Conservation (phyloP, 441 rosid genomes). For the Codiaeum variegatum region DNA sequence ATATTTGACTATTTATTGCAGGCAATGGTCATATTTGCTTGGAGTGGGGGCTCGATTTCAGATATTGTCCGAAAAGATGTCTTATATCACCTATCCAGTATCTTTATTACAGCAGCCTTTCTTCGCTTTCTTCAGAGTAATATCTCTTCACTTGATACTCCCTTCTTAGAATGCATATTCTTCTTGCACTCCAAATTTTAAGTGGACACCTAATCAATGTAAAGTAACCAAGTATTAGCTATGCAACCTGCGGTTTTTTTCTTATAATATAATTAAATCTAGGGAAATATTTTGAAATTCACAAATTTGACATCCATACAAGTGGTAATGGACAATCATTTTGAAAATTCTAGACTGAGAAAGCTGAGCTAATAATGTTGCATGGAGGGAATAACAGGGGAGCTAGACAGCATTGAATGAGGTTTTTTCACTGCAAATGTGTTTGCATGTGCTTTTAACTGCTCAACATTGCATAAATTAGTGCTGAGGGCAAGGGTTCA, state of each 20-base stretch:
- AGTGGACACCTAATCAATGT: not conserved
- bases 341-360: not conserved
- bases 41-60: constrained; percentile 53
- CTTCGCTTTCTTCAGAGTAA: constrained; percentile 90
- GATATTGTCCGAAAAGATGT: constrained; percentile 59
- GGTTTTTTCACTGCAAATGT: not conserved
- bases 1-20: constrained; percentile 31
- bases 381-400: not conserved
- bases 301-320: not conserved
- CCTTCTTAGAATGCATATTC: not conserved
- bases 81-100: constrained; percentile 70
- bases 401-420: too few species aligned
- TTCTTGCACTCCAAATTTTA: not conserved
- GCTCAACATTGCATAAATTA: not conserved
- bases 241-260: not conserved
- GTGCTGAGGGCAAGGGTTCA: not conserved
- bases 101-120: constrained; percentile 91
- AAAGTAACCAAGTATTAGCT: not conserved
- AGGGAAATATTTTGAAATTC: not conserved
- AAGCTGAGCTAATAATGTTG: not conserved
- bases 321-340: not conserved
- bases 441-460: not conserved
- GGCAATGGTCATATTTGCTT: constrained; percentile 88
- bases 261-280: not conserved
- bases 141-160: constrained; percentile 15